Evolutionary conservation across 2,329 filamentous ascomycete genomes (phyloP), one percentile per base, ranked within the genome.

Genomic region (Xylaria sp.): DNA sequence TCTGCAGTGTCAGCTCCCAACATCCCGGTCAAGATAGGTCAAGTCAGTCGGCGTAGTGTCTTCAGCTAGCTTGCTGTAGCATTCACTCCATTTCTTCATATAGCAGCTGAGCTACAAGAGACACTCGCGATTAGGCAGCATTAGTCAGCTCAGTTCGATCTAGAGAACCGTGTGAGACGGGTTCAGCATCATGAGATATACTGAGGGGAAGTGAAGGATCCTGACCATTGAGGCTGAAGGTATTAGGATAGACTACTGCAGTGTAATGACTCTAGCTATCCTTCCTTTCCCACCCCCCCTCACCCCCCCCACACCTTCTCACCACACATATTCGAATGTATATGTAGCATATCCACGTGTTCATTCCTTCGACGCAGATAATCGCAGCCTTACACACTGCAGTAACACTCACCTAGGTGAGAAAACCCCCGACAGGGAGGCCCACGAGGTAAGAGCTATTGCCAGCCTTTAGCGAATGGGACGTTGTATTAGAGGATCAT

Each of bases 321-420:
- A n/a, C 17, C 11, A 27, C 32, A 39, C 5, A 24, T 27, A 19
- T 24, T 21, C 36, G 21, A 21, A 8, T 19, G 12, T 27, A 21
- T 56, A 12, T 6, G 4, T n/a, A 8, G 24, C 34, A 57, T 42
- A 17, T 24, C 34, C 54, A 57, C 36, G 54, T 57, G 34, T 27
- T 27, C n/a, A 21, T 57, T 57, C 36, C 7, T 45, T 42, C 54
- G 19, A 42, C 7, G 39, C 12, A 42, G 39, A 42, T 42, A 27
- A 5, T 17, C 9, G 34, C 32, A 42, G 54, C 54, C 54, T 27
- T 57, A 42, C 6, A 34, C 11, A 42, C 14, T 17, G 12, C 39
- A 11, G 8, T 42, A 42, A 17, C 14, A 17, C n/a, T 55, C 56
- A 59, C 56, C 56, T 59, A 55, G 53, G 53, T 55, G 27, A 48